These are phyloP conservation scores for Mayamaea pseudoterrestris DNA, from an alignment of 108 stramenopile species.

Conservation along the genomic window DNA sequence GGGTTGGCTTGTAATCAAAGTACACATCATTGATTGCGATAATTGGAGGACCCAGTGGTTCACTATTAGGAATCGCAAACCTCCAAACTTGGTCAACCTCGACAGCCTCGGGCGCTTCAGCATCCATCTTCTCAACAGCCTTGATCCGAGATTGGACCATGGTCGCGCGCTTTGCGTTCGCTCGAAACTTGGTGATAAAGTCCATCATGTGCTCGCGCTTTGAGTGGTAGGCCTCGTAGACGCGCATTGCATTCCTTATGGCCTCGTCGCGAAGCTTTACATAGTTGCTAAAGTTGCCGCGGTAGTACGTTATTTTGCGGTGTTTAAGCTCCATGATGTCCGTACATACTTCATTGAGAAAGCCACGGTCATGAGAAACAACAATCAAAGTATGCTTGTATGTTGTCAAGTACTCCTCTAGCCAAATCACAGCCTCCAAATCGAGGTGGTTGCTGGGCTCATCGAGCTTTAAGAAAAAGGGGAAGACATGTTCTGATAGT, in stretches of 20 bases:
- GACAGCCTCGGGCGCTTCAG: constrained; percentile 78
- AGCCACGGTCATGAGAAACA: constrained; percentile 92
- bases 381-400: constrained; percentile 87
- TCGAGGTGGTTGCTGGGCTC: constrained; percentile 69
- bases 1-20: constrained; percentile 80
- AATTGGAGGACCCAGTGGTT: constrained; percentile 84
- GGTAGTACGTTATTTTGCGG: constrained; percentile 81
- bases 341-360: constrained; percentile 89
- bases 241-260: constrained; percentile 72
- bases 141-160: constrained; percentile 97
- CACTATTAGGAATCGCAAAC: constrained; percentile 86
- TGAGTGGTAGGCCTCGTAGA: constrained; percentile 85
- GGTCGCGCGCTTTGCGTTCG: constrained; percentile 90
- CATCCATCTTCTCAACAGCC: constrained; percentile 90
- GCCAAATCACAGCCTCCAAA: constrained; percentile 92
- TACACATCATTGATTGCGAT: constrained; percentile 91
- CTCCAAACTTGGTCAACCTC: constrained; percentile 63
- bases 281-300: constrained; percentile 93
- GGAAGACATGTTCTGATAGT: not conserved
- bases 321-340: constrained; percentile 84
- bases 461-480: not conserved
- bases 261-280: constrained; percentile 77
- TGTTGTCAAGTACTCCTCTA: constrained; percentile 75
- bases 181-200: constrained; percentile 94
- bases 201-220: constrained; percentile 98